Percentiles rank a stretch among this genome's conserved stretches.
Conservation (phyloP, 148 eudicot species). For the Camellia japonica region DNA sequence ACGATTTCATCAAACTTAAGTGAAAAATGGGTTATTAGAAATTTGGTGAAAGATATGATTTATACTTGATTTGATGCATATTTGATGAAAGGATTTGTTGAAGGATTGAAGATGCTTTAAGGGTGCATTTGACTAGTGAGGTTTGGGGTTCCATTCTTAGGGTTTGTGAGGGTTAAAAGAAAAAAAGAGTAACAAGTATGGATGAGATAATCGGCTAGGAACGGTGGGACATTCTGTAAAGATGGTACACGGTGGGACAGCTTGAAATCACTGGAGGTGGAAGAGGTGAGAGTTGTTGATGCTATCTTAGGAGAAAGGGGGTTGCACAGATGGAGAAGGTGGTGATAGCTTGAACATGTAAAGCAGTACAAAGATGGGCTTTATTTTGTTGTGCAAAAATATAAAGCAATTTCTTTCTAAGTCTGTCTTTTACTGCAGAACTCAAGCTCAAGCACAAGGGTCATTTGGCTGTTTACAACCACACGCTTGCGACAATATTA, state of each 20-base stretch:
- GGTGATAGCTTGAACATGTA: background rate
- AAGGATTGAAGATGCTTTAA: background rate
- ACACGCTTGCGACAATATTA: slow-evolving; percentile 64
- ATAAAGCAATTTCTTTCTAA: background rate
- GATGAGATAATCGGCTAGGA: too few species aligned
- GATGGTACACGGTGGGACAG: too few species aligned
- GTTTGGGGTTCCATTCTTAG: background rate
- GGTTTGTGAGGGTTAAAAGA: background rate
- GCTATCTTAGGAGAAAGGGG: too few species aligned
- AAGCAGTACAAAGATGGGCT: background rate
- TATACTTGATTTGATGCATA: too few species aligned
- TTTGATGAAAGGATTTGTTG: too few species aligned
- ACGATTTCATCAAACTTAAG: too few species aligned
- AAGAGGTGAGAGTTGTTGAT: too few species aligned
- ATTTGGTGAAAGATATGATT: too few species aligned
- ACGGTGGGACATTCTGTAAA: too few species aligned
- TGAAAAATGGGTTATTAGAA: too few species aligned
- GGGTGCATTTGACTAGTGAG: background rate
- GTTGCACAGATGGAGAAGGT: too few species aligned
- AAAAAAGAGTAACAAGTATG: background rate
- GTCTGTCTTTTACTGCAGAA: slow-evolving; percentile 15
- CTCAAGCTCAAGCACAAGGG: slow-evolving; percentile 28
- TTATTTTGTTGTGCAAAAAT: background rate
- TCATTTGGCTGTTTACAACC: slow-evolving; percentile 50
- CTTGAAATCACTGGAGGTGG: too few species aligned